Base-by-base conservation (phyloP, 2,329 filamentous ascomycete genomes). In the Bipolaris zeicola region DNA sequence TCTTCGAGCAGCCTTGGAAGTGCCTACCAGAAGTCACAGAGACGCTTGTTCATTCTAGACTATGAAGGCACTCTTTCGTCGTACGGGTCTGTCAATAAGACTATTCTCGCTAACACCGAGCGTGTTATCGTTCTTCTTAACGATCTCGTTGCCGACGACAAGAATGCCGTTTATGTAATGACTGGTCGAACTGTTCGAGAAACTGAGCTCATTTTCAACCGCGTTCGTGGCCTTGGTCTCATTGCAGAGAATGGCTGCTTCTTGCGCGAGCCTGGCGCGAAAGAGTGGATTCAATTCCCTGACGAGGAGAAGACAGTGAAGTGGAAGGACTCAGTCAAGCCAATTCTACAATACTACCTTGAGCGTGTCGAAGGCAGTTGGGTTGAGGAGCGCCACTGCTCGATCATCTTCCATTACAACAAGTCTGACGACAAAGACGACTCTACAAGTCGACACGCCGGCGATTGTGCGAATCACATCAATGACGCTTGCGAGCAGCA, bases 241-340 rank as follows among this genome's bases (percentile, higher is more conserved):
- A 96, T 98, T 62, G 94, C 94, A 0, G 94, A 98, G 78, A 97
- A 96, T 63, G 94, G 94, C 1, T 96, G 91, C 73, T 98, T 96
- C 77, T 80, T 97, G 55, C 91, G 90, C 65, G 85, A 91, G 61
- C 86, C 85, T 43, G 84, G 73, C 16, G 82, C 81, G 14, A 83
- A 85, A 22, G 82, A 85, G 34, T 98, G 95, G 95, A 85, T 84
- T 2, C 87, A 89, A 60, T 89, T 96, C 77, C 87, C 89, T 2
- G 88, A 96, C 71, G 81, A 85, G 1, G 82, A 85, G 2, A 84
- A 89, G 65, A 89, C 91, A 57, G 80, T 82, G 24, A 81, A 83
- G 3, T 98, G 94, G 94, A 96, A 96, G 76, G 82, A 87, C 41
- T 90, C 90, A 0, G 91, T 97, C 53, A 87, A 86, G 71, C 85